phyloP scores from a whole-genome alignment of 2,329 filamentous ascomycete genomes.

The Hymenoscyphus fructigenus region DNA sequence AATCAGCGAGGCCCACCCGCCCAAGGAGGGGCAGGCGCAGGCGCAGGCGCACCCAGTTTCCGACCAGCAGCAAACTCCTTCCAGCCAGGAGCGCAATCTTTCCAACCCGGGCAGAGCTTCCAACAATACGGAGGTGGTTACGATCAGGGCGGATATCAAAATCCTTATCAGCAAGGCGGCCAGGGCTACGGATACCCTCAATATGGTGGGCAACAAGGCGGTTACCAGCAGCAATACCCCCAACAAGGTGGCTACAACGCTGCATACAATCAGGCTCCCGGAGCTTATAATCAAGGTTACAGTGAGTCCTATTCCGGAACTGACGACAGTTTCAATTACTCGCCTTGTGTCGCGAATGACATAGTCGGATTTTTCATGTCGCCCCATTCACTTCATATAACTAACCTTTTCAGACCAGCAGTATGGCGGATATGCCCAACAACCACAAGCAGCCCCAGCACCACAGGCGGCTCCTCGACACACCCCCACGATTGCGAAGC shows the following conservation, averaged over 20 bases:
- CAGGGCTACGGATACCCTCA: slow-evolving; percentile 55
- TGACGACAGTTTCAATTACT: neutral
- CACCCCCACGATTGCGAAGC: slow-evolving; percentile 64
- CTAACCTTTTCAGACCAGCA: slow-evolving; percentile 43
- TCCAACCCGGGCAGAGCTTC: slow-evolving; percentile 71
- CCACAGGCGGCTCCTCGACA: slow-evolving; percentile 45
- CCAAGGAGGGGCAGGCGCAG: slow-evolving; percentile 34
- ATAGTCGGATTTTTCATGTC: neutral
- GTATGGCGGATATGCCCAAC: slow-evolving; percentile 55
- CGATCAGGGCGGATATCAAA: slow-evolving; percentile 54
- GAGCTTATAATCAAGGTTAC: slow-evolving; percentile 40
- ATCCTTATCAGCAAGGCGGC: slow-evolving; percentile 49
- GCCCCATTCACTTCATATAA: neutral
- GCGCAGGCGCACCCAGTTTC: slow-evolving; percentile 50
- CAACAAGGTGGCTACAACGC: slow-evolving; percentile 46
- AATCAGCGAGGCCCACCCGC: slow-evolving; percentile 39
- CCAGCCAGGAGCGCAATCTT: slow-evolving; percentile 68
- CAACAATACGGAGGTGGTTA: slow-evolving; percentile 57
- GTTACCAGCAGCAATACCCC: slow-evolving; percentile 50
- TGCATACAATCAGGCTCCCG: slow-evolving; percentile 24
- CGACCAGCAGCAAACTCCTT: slow-evolving; percentile 68
- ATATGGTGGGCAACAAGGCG: slow-evolving; percentile 47
- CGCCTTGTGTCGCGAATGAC: neutral
- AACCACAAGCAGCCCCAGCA: slow-evolving; percentile 43
- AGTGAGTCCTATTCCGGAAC: slow-evolving; percentile 33